These are phyloP conservation scores for Colletotrichum limetticola DNA, from an alignment of 2,329 filamentous ascomycete species.

Conservation along the genomic window DNA sequence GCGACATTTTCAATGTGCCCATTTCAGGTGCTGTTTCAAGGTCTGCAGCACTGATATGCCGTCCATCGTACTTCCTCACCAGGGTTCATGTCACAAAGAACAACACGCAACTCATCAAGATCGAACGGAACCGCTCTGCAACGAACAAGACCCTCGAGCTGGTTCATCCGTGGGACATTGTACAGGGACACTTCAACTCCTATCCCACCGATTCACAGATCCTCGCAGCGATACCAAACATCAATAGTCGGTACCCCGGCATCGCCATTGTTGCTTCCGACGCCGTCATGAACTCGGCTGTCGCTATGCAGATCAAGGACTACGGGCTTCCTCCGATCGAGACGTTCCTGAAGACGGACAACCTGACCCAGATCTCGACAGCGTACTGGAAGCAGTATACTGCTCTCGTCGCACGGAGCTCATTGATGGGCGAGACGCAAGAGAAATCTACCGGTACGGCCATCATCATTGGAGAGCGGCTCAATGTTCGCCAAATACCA, in stretches of 20 bases:
- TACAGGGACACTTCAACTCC: conserved; percentile 39
- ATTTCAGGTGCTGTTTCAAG: conserved; percentile 37
- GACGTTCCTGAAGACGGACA: conserved; percentile 39
- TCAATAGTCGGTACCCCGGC: conserved; percentile 37
- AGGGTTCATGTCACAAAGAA: conserved; percentile 40
- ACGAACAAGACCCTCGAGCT: conserved; percentile 31
- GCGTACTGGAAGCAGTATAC: conserved; percentile 49
- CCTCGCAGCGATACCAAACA: conserved; percentile 16
- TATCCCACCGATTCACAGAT: conserved; percentile 33
- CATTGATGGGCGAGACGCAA: conserved; percentile 39
- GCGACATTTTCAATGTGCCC: conserved; percentile 21
- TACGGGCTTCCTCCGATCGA: conserved; percentile 37
- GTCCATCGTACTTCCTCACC: conserved; percentile 39
- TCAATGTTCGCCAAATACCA: conserved; percentile 43
- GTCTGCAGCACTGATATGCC: conserved; percentile 43
- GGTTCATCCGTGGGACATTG: conserved; percentile 41
- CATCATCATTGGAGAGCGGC: conserved; percentile 42
- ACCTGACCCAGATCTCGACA: conserved; percentile 40
- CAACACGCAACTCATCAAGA: conserved; percentile 35
- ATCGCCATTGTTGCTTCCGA: conserved; percentile 44
- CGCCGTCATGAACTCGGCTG: conserved; percentile 45
- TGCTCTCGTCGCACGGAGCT: conserved; percentile 45
- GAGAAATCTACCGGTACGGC: conserved; percentile 38
- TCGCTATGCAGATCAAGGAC: conserved; percentile 41
- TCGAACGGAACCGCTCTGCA: conserved; percentile 19